Conservation (phyloP, 2,329 filamentous ascomycete genomes). For the Colletotrichum brevisporum region DNA sequence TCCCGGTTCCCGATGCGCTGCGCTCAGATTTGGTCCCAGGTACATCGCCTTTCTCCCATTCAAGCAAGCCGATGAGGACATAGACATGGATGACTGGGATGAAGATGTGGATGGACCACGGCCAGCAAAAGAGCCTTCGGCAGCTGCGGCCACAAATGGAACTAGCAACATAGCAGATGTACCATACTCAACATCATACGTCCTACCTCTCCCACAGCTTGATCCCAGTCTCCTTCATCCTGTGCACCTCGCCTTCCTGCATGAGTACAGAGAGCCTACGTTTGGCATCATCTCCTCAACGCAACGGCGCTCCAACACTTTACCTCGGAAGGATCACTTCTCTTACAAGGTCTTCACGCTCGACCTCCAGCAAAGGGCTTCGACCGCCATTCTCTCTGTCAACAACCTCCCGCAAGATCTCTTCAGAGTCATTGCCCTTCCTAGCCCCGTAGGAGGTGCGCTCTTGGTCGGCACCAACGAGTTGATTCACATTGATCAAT, state of each 20-base stretch:
- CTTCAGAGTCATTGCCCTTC: conserved; percentile 84
- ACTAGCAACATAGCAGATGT: conserved; percentile 63
- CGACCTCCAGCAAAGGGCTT: conserved; percentile 92
- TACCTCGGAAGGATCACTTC: conserved; percentile 88
- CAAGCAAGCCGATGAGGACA: conserved; percentile 85
- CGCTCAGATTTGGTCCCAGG: conserved; percentile 90
- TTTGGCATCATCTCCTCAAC: conserved; percentile 93
- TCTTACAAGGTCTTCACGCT: conserved; percentile 96
- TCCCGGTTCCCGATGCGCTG: conserved; percentile 92
- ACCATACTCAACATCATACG: conserved; percentile 92
- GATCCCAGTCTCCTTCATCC: conserved; percentile 90
- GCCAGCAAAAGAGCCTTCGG: conserved; percentile 60
- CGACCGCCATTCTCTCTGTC: conserved; percentile 92
- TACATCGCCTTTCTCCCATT: conserved; percentile 96
- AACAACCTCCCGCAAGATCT: conserved; percentile 89
- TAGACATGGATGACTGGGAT: conserved; percentile 94
- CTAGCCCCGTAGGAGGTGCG: conserved; percentile 89
- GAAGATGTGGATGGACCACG: conserved; percentile 81
- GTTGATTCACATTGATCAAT: conserved; percentile 95
- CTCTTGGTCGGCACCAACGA: conserved; percentile 91
- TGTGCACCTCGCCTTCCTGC: conserved; percentile 90
- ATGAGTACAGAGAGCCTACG: conserved; percentile 98
- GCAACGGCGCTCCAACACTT: conserved; percentile 78
- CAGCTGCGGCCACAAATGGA: conserved; percentile 51
- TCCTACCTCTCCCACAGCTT: conserved; percentile 88